A percentile compares a stretch with the other conserved stretches of the same genome.
phyloP scores from a whole-genome alignment of 1,139 yeast genomes.

The Zhuliangozyma parablackwelliae region DNA sequence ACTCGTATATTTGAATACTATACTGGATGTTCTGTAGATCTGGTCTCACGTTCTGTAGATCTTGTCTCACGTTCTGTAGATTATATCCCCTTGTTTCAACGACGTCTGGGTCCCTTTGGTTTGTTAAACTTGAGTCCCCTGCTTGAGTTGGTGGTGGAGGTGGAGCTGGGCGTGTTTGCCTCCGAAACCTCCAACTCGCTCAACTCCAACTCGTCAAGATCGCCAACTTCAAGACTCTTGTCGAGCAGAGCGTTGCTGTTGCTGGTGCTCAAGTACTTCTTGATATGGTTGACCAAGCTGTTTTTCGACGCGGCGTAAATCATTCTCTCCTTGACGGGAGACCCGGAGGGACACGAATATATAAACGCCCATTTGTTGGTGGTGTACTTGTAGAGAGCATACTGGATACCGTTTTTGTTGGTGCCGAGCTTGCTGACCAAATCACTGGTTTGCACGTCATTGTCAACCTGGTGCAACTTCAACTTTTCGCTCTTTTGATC shows the following conservation, averaged over 20 bases:
- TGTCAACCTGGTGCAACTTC: constrained; percentile 14
- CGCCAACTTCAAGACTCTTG: constrained; percentile 62
- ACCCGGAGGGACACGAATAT: constrained; percentile 86
- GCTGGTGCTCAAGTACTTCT: constrained; percentile 22
- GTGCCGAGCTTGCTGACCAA: constrained; percentile 20
- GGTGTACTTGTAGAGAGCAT: constrained; percentile 48
- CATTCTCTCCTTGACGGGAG: constrained; percentile 90
- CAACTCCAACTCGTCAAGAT: constrained; percentile 58
- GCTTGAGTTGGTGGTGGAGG: constrained; percentile 9
- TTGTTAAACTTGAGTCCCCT: constrained; percentile 38
- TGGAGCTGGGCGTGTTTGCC: constrained; percentile 11
- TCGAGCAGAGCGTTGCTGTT: constrained; percentile 17
- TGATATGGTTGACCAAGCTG: constrained; percentile 55
- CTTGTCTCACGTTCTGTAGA: too few relatives aligned
- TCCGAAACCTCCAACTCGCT: constrained; percentile 18
- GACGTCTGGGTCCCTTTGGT: constrained; percentile 56
- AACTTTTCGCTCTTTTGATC: constrained; percentile 26
- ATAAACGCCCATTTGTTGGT: constrained; percentile 48
- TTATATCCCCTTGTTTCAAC: constrained; percentile 24
- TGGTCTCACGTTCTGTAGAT: too few relatives aligned
- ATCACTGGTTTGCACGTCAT: constrained; percentile 14
- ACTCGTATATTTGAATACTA: constrained; percentile 16
- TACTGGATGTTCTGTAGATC: too few relatives aligned
- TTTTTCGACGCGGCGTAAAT: constrained; percentile 80
- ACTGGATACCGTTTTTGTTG: constrained; percentile 34